phyloP scores from a whole-genome alignment of 2,329 filamentous ascomycete genomes.

The Colletotrichum karsti region DNA sequence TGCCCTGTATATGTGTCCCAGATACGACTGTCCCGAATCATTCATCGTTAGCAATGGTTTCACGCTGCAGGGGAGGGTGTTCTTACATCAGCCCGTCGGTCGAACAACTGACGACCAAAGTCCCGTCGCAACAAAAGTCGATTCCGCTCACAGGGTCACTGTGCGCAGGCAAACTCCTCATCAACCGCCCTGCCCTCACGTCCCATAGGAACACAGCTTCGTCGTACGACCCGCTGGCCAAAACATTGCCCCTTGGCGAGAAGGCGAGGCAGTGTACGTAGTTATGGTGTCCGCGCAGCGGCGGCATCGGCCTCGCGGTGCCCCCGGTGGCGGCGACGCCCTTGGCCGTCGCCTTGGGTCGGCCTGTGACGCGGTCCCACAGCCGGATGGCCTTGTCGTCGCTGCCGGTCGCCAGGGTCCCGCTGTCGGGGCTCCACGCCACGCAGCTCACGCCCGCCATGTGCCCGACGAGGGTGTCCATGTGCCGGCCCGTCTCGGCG shows the following conservation, averaged over 20 bases:
- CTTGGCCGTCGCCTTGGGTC: slow-evolving; percentile 58
- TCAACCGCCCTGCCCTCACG: slow-evolving; percentile 84
- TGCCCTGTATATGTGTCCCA: slow-evolving; percentile 98
- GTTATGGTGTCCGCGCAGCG: slow-evolving; percentile 89
- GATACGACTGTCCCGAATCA: slow-evolving; percentile 71
- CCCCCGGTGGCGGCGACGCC: slow-evolving; percentile 30
- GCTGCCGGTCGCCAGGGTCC: slow-evolving; percentile 86
- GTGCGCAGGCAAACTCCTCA: slow-evolving; percentile 92
- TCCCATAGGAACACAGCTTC: slow-evolving; percentile 99
- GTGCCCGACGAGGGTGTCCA: slow-evolving; percentile 92
- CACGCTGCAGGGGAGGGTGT: slow-evolving; percentile 29
- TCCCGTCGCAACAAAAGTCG: slow-evolving; percentile 92
- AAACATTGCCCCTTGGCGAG: slow-evolving; percentile 97
- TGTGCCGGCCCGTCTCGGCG: slow-evolving; percentile 76
- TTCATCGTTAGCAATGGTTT: slow-evolving; percentile 14
- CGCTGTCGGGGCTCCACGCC: slow-evolving; percentile 92
- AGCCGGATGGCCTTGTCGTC: slow-evolving; percentile 96
- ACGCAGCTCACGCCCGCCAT: slow-evolving; percentile 91
- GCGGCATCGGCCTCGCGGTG: slow-evolving; percentile 49
- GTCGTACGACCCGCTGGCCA: slow-evolving; percentile 94
- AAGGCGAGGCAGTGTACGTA: slow-evolving; percentile 96
- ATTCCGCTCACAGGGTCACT: slow-evolving; percentile 95
- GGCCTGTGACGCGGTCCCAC: slow-evolving; percentile 79
- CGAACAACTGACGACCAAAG: slow-evolving; percentile 89
- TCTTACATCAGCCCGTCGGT: slow-evolving; percentile 86